Evolutionary conservation across 2,329 filamentous ascomycete genomes (phyloP).

Genomic region (Pseudophaeomoniella oleicola): DNA sequence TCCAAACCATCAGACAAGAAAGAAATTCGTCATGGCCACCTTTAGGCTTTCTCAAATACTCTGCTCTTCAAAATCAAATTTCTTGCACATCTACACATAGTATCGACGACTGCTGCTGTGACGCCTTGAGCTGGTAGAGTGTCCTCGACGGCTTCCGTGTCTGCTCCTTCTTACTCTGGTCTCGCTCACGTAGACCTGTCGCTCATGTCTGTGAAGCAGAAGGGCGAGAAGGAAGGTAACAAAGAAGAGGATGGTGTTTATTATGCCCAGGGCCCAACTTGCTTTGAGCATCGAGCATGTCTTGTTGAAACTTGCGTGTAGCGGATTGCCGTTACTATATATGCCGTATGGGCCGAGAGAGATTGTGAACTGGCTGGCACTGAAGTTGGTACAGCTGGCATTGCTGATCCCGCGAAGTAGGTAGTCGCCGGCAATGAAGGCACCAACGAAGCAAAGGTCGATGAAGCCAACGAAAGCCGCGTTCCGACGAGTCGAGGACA

Average conservation of each 20-base stretch:
- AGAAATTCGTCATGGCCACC: background rate
- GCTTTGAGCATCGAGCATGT: constrained; percentile 88
- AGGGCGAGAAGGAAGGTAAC: constrained; percentile 57
- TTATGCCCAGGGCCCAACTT: constrained; percentile 76
- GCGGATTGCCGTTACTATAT: constrained; percentile 33
- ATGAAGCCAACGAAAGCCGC: constrained; percentile 45
- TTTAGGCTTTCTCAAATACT: too few species aligned
- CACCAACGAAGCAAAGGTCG: constrained; percentile 47
- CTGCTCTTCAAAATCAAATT: too few species aligned
- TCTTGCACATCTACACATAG: constrained; percentile 8
- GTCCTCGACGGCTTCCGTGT: constrained; percentile 15
- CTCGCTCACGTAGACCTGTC: constrained; percentile 23
- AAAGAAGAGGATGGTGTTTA: constrained; percentile 71
- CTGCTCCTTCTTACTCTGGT: constrained; percentile 17
- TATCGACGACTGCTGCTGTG: constrained; percentile 12
- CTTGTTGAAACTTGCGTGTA: constrained; percentile 49
- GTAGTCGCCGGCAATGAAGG: constrained; percentile 48
- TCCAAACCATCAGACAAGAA: too few species aligned
- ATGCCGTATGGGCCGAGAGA: constrained; percentile 48
- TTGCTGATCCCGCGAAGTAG: constrained; percentile 40
- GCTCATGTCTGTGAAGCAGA: constrained; percentile 22
- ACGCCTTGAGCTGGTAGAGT: constrained; percentile 12
- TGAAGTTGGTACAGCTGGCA: constrained; percentile 54
- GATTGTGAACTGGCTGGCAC: constrained; percentile 33
- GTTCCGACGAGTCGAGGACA: constrained; percentile 43